Conservation (phyloP, 2,329 filamentous ascomycete species). For the Thyridium curvatum region DNA sequence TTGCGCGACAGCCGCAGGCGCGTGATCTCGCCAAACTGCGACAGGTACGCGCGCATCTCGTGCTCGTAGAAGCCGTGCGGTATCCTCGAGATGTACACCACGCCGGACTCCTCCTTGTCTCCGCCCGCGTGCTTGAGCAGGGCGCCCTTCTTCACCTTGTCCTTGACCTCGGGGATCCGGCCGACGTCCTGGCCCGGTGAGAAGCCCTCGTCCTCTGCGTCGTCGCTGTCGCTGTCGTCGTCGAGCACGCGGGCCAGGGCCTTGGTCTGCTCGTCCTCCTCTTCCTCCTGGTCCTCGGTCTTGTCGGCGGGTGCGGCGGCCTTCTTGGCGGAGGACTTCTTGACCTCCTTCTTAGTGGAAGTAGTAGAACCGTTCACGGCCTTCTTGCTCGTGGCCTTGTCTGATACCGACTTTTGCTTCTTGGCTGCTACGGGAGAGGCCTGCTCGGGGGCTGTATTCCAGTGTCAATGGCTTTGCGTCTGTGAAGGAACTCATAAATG, state of each 20-base stretch:
- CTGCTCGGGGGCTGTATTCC: slow-evolving; percentile 14
- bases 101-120: slow-evolving; percentile 54
- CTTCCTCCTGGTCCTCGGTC: slow-evolving; percentile 10
- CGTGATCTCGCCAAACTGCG: slow-evolving; percentile 81
- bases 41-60: slow-evolving; percentile 89
- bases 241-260: slow-evolving; percentile 16
- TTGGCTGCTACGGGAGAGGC: slow-evolving; percentile 17
- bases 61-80: slow-evolving; percentile 84
- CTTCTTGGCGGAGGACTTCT: slow-evolving; percentile 11
- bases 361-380: slow-evolving; percentile 2
- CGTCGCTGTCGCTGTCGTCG: slow-evolving; percentile 14
- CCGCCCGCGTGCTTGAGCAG: slow-evolving; percentile 28
- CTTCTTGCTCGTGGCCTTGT: slow-evolving; percentile 7
- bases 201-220: background rate
- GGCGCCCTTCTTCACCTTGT: slow-evolving; percentile 31
- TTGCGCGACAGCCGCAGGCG: slow-evolving; percentile 82
- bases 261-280: slow-evolving; percentile 16
- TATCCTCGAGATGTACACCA: slow-evolving; percentile 77
- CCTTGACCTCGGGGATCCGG: slow-evolving; percentile 42
- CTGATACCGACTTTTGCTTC: slow-evolving; percentile 15
- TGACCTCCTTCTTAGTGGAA: slow-evolving; percentile 10
- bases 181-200: slow-evolving; percentile 28
- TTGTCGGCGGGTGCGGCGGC: slow-evolving; percentile 8
- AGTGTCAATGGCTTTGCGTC: background rate
- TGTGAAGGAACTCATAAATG: background rate